A percentile compares a stretch with the other conserved stretches of the same genome.
Evolutionary conservation across 2,329 filamentous ascomycete species (phyloP).

Genomic region (Trichoderma sp.): DNA sequence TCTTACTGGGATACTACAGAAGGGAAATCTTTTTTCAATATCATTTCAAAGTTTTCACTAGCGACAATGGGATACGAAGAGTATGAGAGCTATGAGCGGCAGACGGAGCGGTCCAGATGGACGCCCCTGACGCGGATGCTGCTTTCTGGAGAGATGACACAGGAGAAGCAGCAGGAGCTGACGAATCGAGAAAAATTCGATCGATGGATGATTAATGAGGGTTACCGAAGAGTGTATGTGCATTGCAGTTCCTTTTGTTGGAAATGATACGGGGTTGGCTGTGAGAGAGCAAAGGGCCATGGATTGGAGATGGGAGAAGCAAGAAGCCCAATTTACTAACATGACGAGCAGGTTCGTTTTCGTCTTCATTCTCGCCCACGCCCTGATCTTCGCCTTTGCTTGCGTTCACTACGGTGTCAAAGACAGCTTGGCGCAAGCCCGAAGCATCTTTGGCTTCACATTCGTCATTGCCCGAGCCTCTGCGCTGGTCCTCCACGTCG

Average conservation of each 20-base stretch:
- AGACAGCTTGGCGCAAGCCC: slow-evolving; percentile 69
- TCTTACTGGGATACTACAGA: background rate
- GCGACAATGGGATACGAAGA: slow-evolving; percentile 39
- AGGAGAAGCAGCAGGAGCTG: slow-evolving; percentile 70
- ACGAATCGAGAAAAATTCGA: slow-evolving; percentile 74
- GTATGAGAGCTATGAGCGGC: slow-evolving; percentile 40
- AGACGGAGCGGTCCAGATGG: slow-evolving; percentile 77
- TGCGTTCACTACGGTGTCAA: slow-evolving; percentile 81
- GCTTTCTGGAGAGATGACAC: slow-evolving; percentile 80
- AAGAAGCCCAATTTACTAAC: slow-evolving; percentile 27
- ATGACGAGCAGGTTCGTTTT: slow-evolving; percentile 66
- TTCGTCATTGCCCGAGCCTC: slow-evolving; percentile 77
- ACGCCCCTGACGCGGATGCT: slow-evolving; percentile 81
- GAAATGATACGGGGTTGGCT: background rate
- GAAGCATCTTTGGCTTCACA: slow-evolving; percentile 72
- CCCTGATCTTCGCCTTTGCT: slow-evolving; percentile 77
- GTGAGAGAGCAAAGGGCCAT: no score
- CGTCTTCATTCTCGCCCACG: slow-evolving; percentile 73
- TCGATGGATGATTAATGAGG: slow-evolving; percentile 88
- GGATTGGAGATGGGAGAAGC: background rate
- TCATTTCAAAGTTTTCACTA: background rate
- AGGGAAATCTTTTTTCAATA: background rate
- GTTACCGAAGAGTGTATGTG: slow-evolving; percentile 76
- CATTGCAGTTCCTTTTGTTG: background rate
- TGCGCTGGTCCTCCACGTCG: slow-evolving; percentile 78